A percentile compares a stretch with the other conserved stretches of the same genome.
These are phyloP conservation scores for Trypanosoma brucei DNA, from an alignment of 208 protist genomes.

Conservation along the genomic window DNA sequence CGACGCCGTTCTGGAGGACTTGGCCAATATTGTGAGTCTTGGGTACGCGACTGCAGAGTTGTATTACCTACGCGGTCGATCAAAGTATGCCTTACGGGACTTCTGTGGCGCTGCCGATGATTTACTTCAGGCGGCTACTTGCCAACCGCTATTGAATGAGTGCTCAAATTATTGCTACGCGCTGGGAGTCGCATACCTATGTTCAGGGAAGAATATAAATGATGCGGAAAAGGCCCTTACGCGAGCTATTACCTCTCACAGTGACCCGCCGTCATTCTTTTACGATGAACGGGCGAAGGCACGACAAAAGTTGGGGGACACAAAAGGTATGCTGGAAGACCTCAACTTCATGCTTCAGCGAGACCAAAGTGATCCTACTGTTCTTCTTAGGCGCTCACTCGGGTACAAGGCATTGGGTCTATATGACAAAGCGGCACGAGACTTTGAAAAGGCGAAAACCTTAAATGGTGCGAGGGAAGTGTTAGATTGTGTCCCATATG, in stretches of 20 bases:
- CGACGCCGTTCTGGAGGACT: constrained; percentile 21
- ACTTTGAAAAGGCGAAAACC: constrained; percentile 72
- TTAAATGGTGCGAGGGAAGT: constrained; percentile 18
- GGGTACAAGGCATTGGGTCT: constrained; percentile 65
- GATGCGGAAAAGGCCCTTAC: constrained; percentile 44
- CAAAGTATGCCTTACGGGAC: constrained; percentile 51
- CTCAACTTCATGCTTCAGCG: constrained; percentile 65
- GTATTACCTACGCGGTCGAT: constrained; percentile 79
- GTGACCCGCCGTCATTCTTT: constrained; percentile 19
- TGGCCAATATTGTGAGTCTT: constrained; percentile 2
- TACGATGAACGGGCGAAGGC: constrained; percentile 86
- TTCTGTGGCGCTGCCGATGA: constrained; percentile 49
- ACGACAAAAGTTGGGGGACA: constrained; percentile 55
- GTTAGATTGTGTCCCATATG: constrained; percentile 11
- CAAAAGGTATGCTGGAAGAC: constrained; percentile 60
- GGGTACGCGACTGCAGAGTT: constrained; percentile 37
- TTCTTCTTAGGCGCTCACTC: constrained; percentile 80
- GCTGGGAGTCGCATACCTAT: constrained; percentile 40
- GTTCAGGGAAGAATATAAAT: constrained; percentile 15
- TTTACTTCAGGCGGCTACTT: constrained; percentile 43
- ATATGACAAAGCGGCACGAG: constrained; percentile 75
- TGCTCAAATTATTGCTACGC: constrained; percentile 43
- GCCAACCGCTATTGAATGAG: constrained; percentile 34
- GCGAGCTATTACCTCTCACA: constrained; percentile 35
- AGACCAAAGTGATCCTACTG: constrained; percentile 61